These are phyloP conservation scores for Sclerotinia minor DNA, from an alignment of 2,329 filamentous ascomycete species.

Conservation along the genomic window DNA sequence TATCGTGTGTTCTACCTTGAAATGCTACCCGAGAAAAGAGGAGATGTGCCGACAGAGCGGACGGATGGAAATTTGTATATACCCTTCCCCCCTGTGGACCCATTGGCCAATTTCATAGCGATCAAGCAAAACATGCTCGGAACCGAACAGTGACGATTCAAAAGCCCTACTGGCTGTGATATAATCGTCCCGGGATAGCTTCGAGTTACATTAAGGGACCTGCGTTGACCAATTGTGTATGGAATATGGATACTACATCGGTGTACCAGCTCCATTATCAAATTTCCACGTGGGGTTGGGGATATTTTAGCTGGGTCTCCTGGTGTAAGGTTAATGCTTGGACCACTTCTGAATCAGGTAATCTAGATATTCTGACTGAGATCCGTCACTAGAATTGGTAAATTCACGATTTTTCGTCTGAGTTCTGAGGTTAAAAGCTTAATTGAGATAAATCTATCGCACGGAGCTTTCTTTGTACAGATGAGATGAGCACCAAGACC, in stretches of 20 bases:
- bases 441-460: neutral
- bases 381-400: neutral
- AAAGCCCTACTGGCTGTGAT: too few species aligned
- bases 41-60: too few species aligned
- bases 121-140: too few species aligned
- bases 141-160: too few species aligned
- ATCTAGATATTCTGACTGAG: neutral
- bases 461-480: neutral
- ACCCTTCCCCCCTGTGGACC: too few species aligned
- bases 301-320: neutral
- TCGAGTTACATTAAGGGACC: neutral
- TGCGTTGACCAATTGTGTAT: neutral
- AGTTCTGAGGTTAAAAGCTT: neutral
- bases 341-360: slow-evolving; percentile 9
- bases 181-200: too few species aligned
- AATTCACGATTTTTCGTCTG: neutral
- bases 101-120: too few species aligned
- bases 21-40: too few species aligned
- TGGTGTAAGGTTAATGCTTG: neutral
- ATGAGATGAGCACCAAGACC: neutral
- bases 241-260: too few species aligned
- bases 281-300: neutral
- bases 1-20: too few species aligned
- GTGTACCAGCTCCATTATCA: neutral
- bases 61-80: too few species aligned